phyloP scores from a whole-genome alignment of 2,329 filamentous ascomycete species.

The Leptodontidium sp. region DNA sequence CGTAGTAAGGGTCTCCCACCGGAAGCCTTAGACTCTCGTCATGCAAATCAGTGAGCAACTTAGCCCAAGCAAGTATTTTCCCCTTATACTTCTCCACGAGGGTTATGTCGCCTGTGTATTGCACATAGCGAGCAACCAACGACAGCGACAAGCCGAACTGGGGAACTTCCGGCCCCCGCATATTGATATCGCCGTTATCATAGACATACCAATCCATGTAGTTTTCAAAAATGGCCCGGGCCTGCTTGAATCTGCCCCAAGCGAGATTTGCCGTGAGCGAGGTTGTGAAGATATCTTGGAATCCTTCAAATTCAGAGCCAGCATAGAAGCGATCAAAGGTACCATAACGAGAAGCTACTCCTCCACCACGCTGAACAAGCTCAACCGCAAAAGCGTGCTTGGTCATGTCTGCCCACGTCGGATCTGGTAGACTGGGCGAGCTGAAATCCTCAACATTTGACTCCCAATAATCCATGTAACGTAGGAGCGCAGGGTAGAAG shows the following conservation, averaged over 20 bases:
- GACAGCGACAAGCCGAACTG: conserved; percentile 3
- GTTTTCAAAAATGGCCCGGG: background rate
- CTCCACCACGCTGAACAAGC: background rate
- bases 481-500: background rate
- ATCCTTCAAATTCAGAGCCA: conserved; percentile 4
- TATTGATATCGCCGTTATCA: background rate
- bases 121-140: background rate
- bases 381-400: conserved; percentile 6
- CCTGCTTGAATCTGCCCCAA: background rate
- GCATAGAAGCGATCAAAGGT: background rate
- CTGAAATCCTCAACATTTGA: background rate
- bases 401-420: conserved; percentile 3
- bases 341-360: background rate
- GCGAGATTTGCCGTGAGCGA: background rate
- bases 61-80: background rate
- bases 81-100: background rate
- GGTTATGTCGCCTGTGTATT: background rate
- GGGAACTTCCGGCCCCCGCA: background rate
- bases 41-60: background rate
- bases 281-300: conserved; percentile 11
- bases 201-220: conserved; percentile 4
- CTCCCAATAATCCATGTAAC: background rate
- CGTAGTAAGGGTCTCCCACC: background rate
- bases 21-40: background rate
- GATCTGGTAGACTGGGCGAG: background rate